Percentiles rank a stretch among this genome's conserved stretches.
These are phyloP conservation scores for Prunus persica DNA, from an alignment of 306 rosid species.

Conservation along the genomic window Prunus_persica_NCBIv2 NC_034014.1:8557001-8557500, in stretches of 20 bases:
- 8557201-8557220: slow-evolving; percentile 69
- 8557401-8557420: slow-evolving; percentile 83
- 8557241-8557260: slow-evolving; percentile 93
- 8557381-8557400: slow-evolving; percentile 66
- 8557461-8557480: slow-evolving; percentile 78
- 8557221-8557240: slow-evolving; percentile 92
- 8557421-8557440: slow-evolving; percentile 77
- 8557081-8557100: slow-evolving; percentile 71
- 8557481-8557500: slow-evolving; percentile 84
- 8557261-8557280: slow-evolving; percentile 99
- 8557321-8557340: slow-evolving; percentile 88
- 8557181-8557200: slow-evolving; percentile 70
- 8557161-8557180: slow-evolving; percentile 54
- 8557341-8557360: slow-evolving; percentile 90
- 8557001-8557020: slow-evolving; percentile 75
- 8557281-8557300: slow-evolving; percentile 99
- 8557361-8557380: slow-evolving; percentile 99
- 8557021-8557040: slow-evolving; percentile 59
- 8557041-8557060: slow-evolving; percentile 92
- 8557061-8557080: slow-evolving; percentile 76
- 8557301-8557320: slow-evolving; percentile 95
- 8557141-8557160: slow-evolving; percentile 85
- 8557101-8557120: slow-evolving; percentile 61
- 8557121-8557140: slow-evolving; percentile 86
- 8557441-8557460: slow-evolving; percentile 76